phyloP scores from a whole-genome alignment of 257 asterid species.

The Ocimum tenuiflorum region DNA sequence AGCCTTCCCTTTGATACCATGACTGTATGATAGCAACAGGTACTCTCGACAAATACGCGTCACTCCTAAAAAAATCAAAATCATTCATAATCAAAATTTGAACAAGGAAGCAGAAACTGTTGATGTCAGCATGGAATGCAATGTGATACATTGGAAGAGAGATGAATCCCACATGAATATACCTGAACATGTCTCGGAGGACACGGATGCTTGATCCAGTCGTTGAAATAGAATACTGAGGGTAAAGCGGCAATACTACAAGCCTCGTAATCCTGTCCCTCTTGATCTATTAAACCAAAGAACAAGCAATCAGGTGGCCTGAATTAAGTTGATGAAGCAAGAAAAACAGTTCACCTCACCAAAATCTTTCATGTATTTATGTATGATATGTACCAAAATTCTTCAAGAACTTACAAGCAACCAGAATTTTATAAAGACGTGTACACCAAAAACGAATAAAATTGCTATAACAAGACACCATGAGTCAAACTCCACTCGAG shows the following conservation, averaged over 20 bases:
- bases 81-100: slow-evolving; percentile 6
- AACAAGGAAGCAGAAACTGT: background rate
- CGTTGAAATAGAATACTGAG: slow-evolving; percentile 93
- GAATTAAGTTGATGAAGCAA: background rate
- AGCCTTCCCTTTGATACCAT: slow-evolving; percentile 92
- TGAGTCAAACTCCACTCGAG: background rate
- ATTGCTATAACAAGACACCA: background rate
- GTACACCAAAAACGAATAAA: background rate
- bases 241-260: slow-evolving; percentile 88
- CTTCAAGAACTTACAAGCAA: background rate
- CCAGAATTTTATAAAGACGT: background rate
- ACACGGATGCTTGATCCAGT: slow-evolving; percentile 95
- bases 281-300: slow-evolving; percentile 55
- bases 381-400: background rate
- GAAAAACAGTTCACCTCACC: background rate
- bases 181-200: slow-evolving; percentile 71
- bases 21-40: slow-evolving; percentile 89
- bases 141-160: background rate
- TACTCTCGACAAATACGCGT: slow-evolving; percentile 50
- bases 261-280: slow-evolving; percentile 72
- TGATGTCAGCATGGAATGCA: background rate
- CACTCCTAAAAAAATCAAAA: slow-evolving; percentile 39
- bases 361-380: background rate
- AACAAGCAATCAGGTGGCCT: background rate
- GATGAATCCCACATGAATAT: background rate